Evolutionary conservation across 2,329 filamentous ascomycete genomes (phyloP), one percentile per base, ranked within the genome.

Genomic region (Nemania sp.): DNA sequence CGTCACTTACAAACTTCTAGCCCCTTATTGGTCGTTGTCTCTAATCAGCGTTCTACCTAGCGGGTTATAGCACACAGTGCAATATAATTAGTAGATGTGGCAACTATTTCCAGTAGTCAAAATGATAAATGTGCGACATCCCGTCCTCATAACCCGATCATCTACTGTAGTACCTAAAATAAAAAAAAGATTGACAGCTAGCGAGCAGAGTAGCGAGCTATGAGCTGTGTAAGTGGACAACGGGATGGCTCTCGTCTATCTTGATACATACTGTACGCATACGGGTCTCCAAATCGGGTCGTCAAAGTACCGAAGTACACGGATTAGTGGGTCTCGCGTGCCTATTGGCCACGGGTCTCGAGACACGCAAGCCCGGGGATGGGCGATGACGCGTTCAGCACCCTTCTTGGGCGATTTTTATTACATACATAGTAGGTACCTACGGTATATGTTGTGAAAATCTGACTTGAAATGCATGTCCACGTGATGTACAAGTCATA

Each of bases 401-500:
- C 51, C 27, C 41, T 8, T 51, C 24, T 51, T 51, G 47, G 47
- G 51, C 26, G n/a, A 26, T 32, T 35, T 35, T 35, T 54, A 29
- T 45, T 45, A 45, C 41, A 41, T 43, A 35, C 20, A 20, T 45
- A 45, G 41, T 45, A 45, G 11, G 22, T 51, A 51, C 47, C 24
- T 51, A 51, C 41, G 47, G 47, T 27, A 52, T 22, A n/a, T n/a
- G n/a, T n/a, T n/a, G n/a, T n/a, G n/a, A n/a, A n/a, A n/a, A n/a
- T 35, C 32, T 35, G 7, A 35, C 32, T 35, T 35, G 32, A 53
- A 8, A 18, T 13, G 5, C 20, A 24, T 41, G 13, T 47, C 53
- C 64, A 66, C 45, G 58, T 66, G 64, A 62, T 35, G 47, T 29
- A 43, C 32, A 52, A 52, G 64, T 62, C 52, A 35, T 57, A 56